A percentile compares a stretch with the other conserved stretches of the same genome.
phyloP scores from a whole-genome alignment of 2,329 filamentous ascomycete genomes.

The Colletotrichum eremochloae region DNA sequence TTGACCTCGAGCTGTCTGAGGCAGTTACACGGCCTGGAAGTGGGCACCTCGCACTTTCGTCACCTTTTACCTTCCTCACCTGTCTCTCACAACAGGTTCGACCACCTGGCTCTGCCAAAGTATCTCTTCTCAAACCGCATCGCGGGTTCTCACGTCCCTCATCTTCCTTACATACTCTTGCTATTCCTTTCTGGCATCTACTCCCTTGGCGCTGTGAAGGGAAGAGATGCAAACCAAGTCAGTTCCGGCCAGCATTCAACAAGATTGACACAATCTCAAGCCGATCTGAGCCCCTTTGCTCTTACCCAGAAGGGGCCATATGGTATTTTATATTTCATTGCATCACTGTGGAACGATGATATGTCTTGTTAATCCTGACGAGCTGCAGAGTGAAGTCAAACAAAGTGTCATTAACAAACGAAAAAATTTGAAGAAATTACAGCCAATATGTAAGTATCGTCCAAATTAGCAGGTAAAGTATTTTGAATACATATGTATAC shows the following conservation, averaged over 20 bases:
- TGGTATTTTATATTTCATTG: neutral
- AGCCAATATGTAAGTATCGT: neutral
- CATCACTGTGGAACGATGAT: neutral
- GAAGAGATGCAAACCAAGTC: neutral
- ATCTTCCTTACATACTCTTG: neutral
- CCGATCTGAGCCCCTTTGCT: neutral
- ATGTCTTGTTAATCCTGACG: neutral
- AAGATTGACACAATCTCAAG: neutral
- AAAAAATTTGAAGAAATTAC: neutral
- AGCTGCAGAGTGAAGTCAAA: neutral
- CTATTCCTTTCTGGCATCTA: no score
- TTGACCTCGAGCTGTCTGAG: neutral
- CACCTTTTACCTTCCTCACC: neutral
- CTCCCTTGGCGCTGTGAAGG: neutral
- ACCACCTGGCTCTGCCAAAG: neutral
- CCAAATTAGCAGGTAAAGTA: neutral
- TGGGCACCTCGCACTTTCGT: neutral
- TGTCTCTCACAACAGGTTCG: neutral
- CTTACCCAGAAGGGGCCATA: neutral
- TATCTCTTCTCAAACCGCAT: neutral
- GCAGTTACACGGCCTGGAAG: neutral
- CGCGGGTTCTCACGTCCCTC: neutral
- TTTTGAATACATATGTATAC: neutral
- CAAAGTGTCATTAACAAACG: neutral
- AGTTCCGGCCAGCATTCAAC: neutral